phyloP scores from a whole-genome alignment of 2,329 filamentous ascomycete species.

The Huntiella abstrusa region DNA sequence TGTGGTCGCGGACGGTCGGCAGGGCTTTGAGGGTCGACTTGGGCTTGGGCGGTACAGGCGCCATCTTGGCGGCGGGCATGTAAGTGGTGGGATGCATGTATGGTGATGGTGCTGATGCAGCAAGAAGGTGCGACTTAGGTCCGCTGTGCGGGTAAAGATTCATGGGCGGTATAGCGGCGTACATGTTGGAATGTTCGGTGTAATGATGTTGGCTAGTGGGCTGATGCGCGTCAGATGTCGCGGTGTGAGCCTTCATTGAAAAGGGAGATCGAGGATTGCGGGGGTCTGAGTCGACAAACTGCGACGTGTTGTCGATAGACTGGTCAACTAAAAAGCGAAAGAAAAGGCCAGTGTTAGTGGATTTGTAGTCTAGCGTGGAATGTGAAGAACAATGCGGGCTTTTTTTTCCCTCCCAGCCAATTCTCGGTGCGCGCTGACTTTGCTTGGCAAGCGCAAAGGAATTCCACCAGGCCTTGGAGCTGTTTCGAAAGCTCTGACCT shows the following conservation, averaged over 20 bases:
- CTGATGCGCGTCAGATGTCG: neutral
- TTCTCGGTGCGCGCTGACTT: too few relatives aligned
- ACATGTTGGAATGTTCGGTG: too few relatives aligned
- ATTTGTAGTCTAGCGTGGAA: too few relatives aligned
- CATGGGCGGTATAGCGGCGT: slow-evolving; percentile 17
- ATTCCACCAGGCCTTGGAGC: too few relatives aligned
- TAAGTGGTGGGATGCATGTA: neutral
- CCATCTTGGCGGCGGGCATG: slow-evolving; percentile 5
- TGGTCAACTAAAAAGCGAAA: too few relatives aligned
- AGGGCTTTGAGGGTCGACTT: slow-evolving; percentile 82
- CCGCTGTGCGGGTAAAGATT: slow-evolving; percentile 17
- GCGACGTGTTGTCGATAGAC: too few relatives aligned
- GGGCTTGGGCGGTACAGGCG: slow-evolving; percentile 50
- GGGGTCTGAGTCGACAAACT: too few relatives aligned
- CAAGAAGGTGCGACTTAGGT: neutral
- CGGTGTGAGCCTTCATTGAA: slow-evolving; percentile 12
- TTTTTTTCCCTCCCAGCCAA: too few relatives aligned
- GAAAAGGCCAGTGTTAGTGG: neutral
- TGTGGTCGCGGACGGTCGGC: slow-evolving; percentile 90
- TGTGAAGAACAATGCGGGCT: too few relatives aligned
- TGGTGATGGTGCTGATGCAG: neutral
- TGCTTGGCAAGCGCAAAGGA: too few relatives aligned
- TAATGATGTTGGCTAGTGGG: too few relatives aligned
- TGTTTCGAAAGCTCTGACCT: too few relatives aligned
- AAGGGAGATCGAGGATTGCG: neutral